Base-by-base conservation (phyloP, 2,329 filamentous ascomycete species). In the Pseudogymnoascus sp. region DNA sequence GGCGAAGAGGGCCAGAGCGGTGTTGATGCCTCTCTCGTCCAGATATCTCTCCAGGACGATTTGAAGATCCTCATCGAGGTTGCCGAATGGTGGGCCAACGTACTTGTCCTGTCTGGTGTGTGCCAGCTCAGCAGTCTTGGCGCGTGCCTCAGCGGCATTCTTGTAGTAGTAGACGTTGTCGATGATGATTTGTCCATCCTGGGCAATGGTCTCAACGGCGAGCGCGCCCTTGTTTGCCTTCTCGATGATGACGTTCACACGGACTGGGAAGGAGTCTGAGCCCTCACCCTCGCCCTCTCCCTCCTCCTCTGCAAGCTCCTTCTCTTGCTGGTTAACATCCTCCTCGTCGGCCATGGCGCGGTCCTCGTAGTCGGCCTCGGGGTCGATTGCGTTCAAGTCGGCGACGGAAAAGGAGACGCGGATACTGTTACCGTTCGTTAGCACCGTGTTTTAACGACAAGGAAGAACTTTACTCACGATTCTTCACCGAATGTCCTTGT, bases 41-140 rank as follows among this genome's bases (percentile, higher is more conserved):
- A 99, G 84, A 79, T 93, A 99, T 69, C 88, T 86, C 82, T 97
- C 93, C 74, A 97, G 82, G 69, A 96, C 82, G 61, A 91, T 82
- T 81, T 97, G 93, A 48, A 99, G 84, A 74, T 97, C 93, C 79
- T 97, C 92, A 73, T 99, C 94, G 63, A 99, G 86, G 80, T 90
- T 96, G 77, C 86, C 87, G 75, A 97, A 97, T 61, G 91, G 89
- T 65, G 94, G 94, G 62, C 94, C 94, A 42, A 90, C 87, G 79
- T 97, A 99, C 68, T 92, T 77, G 66, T 86, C 86, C 74, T 88
- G 84, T 71, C 90, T 83, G 69, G 84, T 79, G 82, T 91, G 92
- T 68, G 89, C 85, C 73, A 85, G 82, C 72, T 96, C 91, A 66
- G 90, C 86, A 59, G 82, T 86, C 71, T 87, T 80, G 65, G 88